phyloP scores from a whole-genome alignment of 2,329 filamentous ascomycete genomes.

The Penicillium sp. region DNA sequence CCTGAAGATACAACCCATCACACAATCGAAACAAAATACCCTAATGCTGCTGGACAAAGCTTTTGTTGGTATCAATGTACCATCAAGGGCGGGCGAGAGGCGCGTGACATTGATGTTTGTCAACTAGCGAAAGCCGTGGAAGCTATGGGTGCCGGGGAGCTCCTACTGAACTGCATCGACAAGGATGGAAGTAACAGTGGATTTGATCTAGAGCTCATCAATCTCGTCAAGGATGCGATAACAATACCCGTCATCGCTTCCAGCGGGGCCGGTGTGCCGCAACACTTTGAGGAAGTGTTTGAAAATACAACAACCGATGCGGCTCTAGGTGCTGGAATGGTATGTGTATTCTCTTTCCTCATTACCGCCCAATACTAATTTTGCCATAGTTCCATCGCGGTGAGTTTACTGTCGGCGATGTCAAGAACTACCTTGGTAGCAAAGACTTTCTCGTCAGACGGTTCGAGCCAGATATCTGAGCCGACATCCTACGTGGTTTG shows the following conservation, averaged over 20 bases:
- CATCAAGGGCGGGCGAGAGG: conserved; percentile 92
- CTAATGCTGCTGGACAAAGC: conserved; percentile 75
- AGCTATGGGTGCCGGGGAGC: conserved; percentile 93
- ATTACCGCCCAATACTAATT: conserved; percentile 18
- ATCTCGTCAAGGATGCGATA: conserved; percentile 83
- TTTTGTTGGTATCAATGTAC: conserved; percentile 98
- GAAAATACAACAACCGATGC: conserved; percentile 84
- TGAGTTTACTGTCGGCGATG: conserved; percentile 92
- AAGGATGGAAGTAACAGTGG: conserved; percentile 93
- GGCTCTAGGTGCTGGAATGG: conserved; percentile 91
- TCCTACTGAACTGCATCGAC: conserved; percentile 97
- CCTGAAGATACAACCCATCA: conserved; percentile 74
- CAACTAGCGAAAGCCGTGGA: conserved; percentile 89
- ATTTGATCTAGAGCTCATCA: conserved; percentile 90
- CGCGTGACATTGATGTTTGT: conserved; percentile 89
- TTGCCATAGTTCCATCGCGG: conserved; percentile 76
- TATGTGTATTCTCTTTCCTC: conserved; percentile 42
- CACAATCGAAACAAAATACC: conserved; percentile 71
- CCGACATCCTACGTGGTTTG: background rate
- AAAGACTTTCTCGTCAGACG: conserved; percentile 78
- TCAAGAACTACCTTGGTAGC: conserved; percentile 79
- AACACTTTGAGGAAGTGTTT: conserved; percentile 91
- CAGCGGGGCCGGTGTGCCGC: conserved; percentile 85
- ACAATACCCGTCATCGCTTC: conserved; percentile 95
- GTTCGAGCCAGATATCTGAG: conserved; percentile 61